Evolutionary conservation across 306 rosid genomes (phyloP), one percentile per base, ranked within the genome.

Genomic region (Ziziphus jujuba): DNA sequence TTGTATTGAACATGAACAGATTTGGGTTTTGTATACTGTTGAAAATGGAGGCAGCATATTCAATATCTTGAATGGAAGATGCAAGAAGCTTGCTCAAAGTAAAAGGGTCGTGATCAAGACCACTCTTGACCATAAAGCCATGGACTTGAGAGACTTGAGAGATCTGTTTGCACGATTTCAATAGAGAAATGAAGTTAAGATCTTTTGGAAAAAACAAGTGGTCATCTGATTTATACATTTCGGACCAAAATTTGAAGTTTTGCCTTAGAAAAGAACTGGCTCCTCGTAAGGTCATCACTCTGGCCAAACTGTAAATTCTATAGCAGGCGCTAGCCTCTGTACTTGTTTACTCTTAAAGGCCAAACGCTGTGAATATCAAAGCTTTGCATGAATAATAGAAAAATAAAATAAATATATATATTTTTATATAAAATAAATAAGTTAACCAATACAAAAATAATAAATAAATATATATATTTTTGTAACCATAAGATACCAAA

Each of bases 1-100:
- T 76, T 67, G 91, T 80, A 68, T 87, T 89, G 72, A 80, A 89
- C 89, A 87, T 84, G 76, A 78, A 87, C 51, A 84, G 84, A 73
- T 82, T 84, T 2, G 92, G 96, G 74, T 72, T 71, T 72, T 63
- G 83, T 40, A 79, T 63, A 31, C 21, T 16, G 59, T 23, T 62
- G 80, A 84, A 89, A 84, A 89, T 75, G 67, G 92, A 67, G 24
- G 86, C 75, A 5, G 96, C 92, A 22, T 89, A 81, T 33, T 79
- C 59, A 66, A 81, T 81, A 49, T 87, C 85, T 14, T 52, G 43
- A 14, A 79, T 75, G 66, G 92, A 69, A 21, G 84, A 74, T 15
- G 84, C 85, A 3, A 89, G 84, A 48, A 82, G 93, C 79, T 89
- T 87, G 84, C 96, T 81, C 12, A 63, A 62, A 52, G 79, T 63